Percentiles rank a stretch among this genome's conserved stretches.
phyloP scores from a whole-genome alignment of 208 protist species.

The Naegleria lovaniensis region DNA sequence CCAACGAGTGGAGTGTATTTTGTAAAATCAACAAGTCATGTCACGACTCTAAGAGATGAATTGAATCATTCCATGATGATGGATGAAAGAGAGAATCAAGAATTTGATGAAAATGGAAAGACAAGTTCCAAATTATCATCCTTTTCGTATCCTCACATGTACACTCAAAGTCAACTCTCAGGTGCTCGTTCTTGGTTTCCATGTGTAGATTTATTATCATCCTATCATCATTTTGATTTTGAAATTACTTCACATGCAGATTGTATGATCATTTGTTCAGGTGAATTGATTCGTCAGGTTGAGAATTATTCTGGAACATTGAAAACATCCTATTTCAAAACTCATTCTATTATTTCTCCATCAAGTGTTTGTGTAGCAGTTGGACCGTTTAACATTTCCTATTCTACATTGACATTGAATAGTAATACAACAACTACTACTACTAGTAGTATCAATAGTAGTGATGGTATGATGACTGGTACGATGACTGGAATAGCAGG shows the following conservation, averaged over 20 bases:
- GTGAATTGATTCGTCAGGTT: not conserved
- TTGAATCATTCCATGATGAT: not conserved
- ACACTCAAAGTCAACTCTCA: slow-evolving; percentile 14
- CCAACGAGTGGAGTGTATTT: not conserved
- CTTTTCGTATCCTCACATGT: not conserved
- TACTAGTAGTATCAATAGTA: too few species aligned
- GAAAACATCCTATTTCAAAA: slow-evolving; percentile 17
- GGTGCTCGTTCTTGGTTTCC: slow-evolving; percentile 8
- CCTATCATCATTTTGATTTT: not conserved
- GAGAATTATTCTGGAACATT: not conserved
- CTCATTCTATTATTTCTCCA: not conserved
- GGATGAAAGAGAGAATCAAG: not conserved
- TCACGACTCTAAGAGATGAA: too few species aligned
- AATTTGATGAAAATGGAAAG: not conserved
- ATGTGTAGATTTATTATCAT: not conserved
- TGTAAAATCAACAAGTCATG: not conserved
- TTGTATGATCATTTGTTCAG: not conserved
- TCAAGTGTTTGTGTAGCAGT: not conserved
- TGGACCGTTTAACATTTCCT: slow-evolving; percentile 17
- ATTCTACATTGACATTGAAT: not conserved
- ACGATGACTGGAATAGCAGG: too few species aligned
- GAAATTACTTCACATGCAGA: not conserved
- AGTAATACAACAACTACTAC: too few species aligned
- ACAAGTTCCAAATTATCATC: not conserved
- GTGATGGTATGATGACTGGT: too few species aligned